Base-by-base conservation (phyloP, 2,329 filamentous ascomycete species). In the Polychaeton citri region DNA sequence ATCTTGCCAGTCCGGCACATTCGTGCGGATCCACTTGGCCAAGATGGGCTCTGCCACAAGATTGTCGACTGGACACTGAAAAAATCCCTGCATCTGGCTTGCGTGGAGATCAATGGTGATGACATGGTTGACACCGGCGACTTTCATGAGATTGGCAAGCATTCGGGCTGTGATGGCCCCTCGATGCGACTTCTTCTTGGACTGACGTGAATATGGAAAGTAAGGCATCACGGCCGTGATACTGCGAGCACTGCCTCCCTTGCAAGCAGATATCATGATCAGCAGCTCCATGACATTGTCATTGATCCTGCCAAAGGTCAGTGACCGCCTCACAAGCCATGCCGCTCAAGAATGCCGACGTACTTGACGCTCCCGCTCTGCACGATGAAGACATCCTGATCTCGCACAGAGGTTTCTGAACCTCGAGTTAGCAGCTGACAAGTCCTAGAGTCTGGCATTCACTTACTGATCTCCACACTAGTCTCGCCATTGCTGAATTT, bases 251-350 rank as follows among this genome's bases (percentile, higher is more conserved):
- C 90, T 96, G 47, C 88, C 90, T 54, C 90, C 87, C 63, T 95
- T 96, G 72, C 90, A 98, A 49, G 90, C 90, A 46, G 84, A 90
- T 52, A 96, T 95, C 84, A 98, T 93, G 62, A 98, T 96, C 56
- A 98, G 74, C 56, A 98, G 73, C 70, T 98, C 90, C 86, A 98
- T 95, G 57, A 98, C 86, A 54, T 85, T 92, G 65, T 98, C 90
- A 61, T 98, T 98, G 71, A 95, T 94, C 64, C 64, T 67, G 55
- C 12, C 13, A 41, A 26, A 39, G 38, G 48, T 56, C 48, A 55
- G 48, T 21, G n/a, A 38, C 5, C 10, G n/a, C 30, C 19, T 35
- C 20, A 13, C 26, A 16, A 36, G 40, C 34, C 37, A 43, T 47
- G 28, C 12, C 9, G 15, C 21, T 17, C 24, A 28, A 21, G 32